Conservation (phyloP, 495 filamentous ascomycete species). For the Penicillium pulvis region DNA sequence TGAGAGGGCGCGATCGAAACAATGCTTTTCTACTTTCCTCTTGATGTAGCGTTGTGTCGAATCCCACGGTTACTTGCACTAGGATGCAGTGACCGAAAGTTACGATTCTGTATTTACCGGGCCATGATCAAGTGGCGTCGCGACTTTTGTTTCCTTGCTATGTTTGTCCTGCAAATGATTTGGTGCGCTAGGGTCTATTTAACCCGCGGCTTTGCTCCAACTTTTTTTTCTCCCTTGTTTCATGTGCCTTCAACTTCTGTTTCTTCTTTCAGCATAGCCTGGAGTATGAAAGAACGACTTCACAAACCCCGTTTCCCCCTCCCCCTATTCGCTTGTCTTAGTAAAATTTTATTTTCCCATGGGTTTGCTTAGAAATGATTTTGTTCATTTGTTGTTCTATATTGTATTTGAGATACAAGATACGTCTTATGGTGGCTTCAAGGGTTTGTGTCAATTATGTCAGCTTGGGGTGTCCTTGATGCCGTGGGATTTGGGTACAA, state of each 20-base stretch:
- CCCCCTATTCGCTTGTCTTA: slow-evolving; percentile 29
- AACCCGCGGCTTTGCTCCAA: slow-evolving; percentile 10
- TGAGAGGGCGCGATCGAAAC: neutral
- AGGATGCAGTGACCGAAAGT: slow-evolving; percentile 4
- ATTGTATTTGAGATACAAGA: neutral
- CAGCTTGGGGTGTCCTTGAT: neutral
- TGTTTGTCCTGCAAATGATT: slow-evolving; percentile 19
- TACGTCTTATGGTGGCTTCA: neutral
- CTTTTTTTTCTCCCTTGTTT: neutral
- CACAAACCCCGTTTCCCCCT: slow-evolving; percentile 7
- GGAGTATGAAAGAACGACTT: slow-evolving; percentile 47
- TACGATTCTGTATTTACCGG: slow-evolving; percentile 1
- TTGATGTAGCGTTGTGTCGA: slow-evolving; percentile 16
- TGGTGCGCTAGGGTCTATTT: slow-evolving; percentile 9
- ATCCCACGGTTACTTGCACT: slow-evolving; percentile 6
- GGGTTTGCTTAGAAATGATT: neutral
- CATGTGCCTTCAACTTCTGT: slow-evolving; percentile 7
- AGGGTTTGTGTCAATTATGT: slow-evolving; percentile 1
- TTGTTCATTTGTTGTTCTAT: neutral
- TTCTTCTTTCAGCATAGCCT: slow-evolving; percentile 44
- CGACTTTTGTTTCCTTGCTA: slow-evolving; percentile 11
- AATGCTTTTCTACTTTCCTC: slow-evolving; percentile 7
- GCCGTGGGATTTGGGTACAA: neutral
- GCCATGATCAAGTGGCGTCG: neutral
- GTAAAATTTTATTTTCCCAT: slow-evolving; percentile 12